These are phyloP conservation scores for Diospyros kaki DNA, from an alignment of 148 eudicot species.

Conservation along the genomic window DNA sequence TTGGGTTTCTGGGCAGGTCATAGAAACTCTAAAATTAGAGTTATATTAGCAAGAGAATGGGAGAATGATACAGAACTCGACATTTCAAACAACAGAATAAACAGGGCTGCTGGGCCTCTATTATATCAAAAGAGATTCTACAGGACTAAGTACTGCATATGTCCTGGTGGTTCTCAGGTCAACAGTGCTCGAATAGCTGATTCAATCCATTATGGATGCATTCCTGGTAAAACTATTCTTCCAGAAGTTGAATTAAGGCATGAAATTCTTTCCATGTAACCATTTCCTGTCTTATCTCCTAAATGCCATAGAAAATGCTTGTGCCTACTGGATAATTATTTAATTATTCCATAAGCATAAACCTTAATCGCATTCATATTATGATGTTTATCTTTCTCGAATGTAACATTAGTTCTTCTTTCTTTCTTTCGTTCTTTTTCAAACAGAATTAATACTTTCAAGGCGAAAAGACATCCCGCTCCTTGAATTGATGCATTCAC, in stretches of 20 bases:
- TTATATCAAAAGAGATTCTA: slow-evolving; percentile 54
- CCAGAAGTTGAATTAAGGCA: neutral
- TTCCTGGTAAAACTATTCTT: slow-evolving; percentile 42
- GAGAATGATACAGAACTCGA: slow-evolving; percentile 67
- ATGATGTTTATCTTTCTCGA: too few relatives aligned
- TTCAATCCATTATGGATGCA: slow-evolving; percentile 69
- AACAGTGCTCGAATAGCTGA: slow-evolving; percentile 64
- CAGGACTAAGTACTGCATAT: slow-evolving; percentile 54
- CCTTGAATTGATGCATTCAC: too few relatives aligned
- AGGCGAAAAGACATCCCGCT: too few relatives aligned
- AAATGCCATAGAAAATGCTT: neutral
- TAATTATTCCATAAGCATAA: too few relatives aligned
- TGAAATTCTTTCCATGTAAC: neutral
- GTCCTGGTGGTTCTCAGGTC: slow-evolving; percentile 72
- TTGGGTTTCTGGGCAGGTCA: slow-evolving; percentile 69
- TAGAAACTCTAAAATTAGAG: slow-evolving; percentile 60
- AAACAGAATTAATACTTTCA: too few relatives aligned
- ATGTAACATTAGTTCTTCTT: too few relatives aligned
- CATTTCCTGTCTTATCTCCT: neutral
- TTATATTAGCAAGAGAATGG: slow-evolving; percentile 55
- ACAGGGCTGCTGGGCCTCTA: slow-evolving; percentile 48
- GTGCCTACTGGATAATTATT: too few relatives aligned
- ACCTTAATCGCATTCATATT: too few relatives aligned
- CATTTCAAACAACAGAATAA: slow-evolving; percentile 56
- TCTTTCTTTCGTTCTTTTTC: too few relatives aligned